A percentile compares a stretch with the other conserved stretches of the same genome.
phyloP scores from a whole-genome alignment of 805 yeast genomes.

The Candida nanaspora region DNA sequence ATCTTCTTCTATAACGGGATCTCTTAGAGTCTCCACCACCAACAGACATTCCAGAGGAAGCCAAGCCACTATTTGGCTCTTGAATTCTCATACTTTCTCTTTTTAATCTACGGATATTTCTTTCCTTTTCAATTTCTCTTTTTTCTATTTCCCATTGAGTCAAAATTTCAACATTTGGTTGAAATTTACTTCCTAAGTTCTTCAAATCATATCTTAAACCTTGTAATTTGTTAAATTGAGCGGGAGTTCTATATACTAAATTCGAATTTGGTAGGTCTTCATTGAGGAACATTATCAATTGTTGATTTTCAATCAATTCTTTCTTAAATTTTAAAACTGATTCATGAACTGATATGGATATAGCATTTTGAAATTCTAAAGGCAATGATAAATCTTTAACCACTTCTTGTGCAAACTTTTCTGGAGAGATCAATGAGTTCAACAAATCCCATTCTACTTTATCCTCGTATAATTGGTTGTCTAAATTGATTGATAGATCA shows the following conservation, averaged over 20 bases:
- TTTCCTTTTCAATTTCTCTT: conserved; percentile 90
- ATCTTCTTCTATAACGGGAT: conserved; percentile 15
- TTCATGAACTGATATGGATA: conserved; percentile 83
- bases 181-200: conserved; percentile 76
- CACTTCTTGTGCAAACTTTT: conserved; percentile 71
- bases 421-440: conserved; percentile 58
- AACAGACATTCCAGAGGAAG: too few relatives aligned
- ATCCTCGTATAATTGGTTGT: conserved; percentile 81
- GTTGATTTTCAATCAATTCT: conserved; percentile 62
- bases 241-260: conserved; percentile 21
- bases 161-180: conserved; percentile 78
- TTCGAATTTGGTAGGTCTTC: conserved; percentile 29
- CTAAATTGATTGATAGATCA: conserved; percentile 74
- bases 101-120: conserved; percentile 85
- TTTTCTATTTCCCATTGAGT: conserved; percentile 91
- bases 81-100: conserved; percentile 68
- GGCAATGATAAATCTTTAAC: conserved; percentile 80
- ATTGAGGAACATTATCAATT: conserved; percentile 25
- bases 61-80: too few relatives aligned
- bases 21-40: not conserved
- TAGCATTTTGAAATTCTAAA: conserved; percentile 84
- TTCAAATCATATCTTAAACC: conserved; percentile 69
- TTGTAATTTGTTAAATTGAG: conserved; percentile 16
- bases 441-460: conserved; percentile 89
- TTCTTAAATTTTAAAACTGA: conserved; percentile 66